phyloP scores from a whole-genome alignment of 148 eudicot genomes.

The Silene conica region DNA sequence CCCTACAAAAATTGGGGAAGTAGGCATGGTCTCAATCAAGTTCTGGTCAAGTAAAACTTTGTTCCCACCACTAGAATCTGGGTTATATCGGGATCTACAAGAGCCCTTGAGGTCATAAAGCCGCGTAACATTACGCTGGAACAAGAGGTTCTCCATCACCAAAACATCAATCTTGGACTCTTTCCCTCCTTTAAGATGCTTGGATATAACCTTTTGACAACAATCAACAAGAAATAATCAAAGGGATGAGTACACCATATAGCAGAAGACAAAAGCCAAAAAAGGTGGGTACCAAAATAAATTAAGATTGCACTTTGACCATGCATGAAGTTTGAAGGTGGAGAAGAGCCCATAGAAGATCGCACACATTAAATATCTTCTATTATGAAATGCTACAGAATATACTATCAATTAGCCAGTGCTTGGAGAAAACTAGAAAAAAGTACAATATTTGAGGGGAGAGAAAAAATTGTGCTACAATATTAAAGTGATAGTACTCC shows the following conservation, averaged over 20 bases:
- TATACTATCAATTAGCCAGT: background rate
- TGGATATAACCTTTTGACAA: slow-evolving; percentile 49
- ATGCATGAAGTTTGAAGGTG: background rate
- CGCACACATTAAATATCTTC: background rate
- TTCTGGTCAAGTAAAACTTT: slow-evolving; percentile 75
- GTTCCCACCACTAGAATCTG: slow-evolving; percentile 65
- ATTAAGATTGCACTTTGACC: background rate
- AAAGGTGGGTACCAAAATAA: background rate
- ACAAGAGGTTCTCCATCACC: slow-evolving; percentile 79
- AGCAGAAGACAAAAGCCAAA: background rate
- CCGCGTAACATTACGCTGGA: slow-evolving; percentile 45
- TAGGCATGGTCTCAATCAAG: slow-evolving; percentile 74
- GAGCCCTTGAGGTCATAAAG: slow-evolving; percentile 84
- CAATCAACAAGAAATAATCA: background rate
- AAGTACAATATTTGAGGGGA: background rate
- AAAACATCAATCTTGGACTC: slow-evolving; percentile 70
- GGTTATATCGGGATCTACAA: slow-evolving; percentile 66
- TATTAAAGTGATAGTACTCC: background rate
- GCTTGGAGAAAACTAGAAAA: background rate
- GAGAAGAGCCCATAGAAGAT: background rate
- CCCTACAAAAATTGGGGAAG: slow-evolving; percentile 75
- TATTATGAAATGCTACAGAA: background rate
- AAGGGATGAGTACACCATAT: slow-evolving; percentile 7
- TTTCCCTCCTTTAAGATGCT: slow-evolving; percentile 69
- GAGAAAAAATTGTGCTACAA: background rate